A percentile compares a stretch with the other conserved stretches of the same genome.
Evolutionary conservation across 345 rosid genomes (phyloP).

Genomic region (Stellera chamaejasme): DNA sequence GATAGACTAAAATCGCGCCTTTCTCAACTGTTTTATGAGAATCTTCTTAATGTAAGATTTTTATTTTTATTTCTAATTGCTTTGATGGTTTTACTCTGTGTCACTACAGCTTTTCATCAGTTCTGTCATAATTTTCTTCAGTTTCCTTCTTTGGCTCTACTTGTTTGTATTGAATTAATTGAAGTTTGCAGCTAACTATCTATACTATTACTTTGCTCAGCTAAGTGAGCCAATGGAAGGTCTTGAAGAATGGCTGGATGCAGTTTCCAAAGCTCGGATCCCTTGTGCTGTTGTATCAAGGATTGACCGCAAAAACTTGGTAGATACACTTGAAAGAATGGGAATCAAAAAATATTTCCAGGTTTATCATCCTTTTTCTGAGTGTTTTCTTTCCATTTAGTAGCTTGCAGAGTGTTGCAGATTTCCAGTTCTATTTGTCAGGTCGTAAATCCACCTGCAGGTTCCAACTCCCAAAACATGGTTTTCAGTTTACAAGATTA

Average conservation of each 20-base stretch:
- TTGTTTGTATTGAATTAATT: background rate
- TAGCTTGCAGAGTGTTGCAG: too few species aligned
- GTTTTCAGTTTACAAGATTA: too few species aligned
- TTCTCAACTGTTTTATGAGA: slow-evolving; percentile 57
- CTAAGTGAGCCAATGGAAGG: slow-evolving; percentile 66
- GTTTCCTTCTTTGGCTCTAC: too few species aligned
- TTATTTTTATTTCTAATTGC: background rate
- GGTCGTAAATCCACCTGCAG: too few species aligned
- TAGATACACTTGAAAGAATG: slow-evolving; percentile 58
- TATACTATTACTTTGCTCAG: slow-evolving; percentile 29
- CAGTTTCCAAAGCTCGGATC: slow-evolving; percentile 62
- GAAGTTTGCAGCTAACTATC: slow-evolving; percentile 6
- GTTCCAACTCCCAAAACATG: too few species aligned
- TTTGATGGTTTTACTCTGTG: slow-evolving; percentile 1
- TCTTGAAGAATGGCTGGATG: slow-evolving; percentile 83
- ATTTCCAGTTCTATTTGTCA: too few species aligned
- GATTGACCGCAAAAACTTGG: slow-evolving; percentile 75
- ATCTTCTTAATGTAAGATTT: slow-evolving; percentile 52
- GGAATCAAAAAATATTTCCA: slow-evolving; percentile 82
- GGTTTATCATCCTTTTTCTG: slow-evolving; percentile 24
- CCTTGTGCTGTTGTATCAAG: slow-evolving; percentile 97
- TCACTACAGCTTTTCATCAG: background rate
- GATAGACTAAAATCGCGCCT: slow-evolving; percentile 58
- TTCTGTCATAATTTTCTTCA: too few species aligned
- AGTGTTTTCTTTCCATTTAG: background rate